Conservation (phyloP, 768 basidiomycete species). For the Polyporus arcularius region DNA sequence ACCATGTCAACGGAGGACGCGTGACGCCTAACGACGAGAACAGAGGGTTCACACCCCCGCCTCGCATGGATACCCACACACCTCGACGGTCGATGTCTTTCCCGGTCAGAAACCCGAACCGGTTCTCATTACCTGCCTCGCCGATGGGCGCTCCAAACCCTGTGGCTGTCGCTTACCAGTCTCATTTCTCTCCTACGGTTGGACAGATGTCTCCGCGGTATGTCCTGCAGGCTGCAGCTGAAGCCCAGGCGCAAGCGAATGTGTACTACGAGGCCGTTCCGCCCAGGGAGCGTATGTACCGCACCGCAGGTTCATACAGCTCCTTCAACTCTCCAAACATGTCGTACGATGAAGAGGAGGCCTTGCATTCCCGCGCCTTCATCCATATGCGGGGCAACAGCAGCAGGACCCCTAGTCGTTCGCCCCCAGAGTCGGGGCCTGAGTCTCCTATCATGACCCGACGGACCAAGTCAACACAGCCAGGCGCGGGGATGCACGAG, state of each 20-base stretch:
- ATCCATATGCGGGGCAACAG: neutral
- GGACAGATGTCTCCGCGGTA: constrained; percentile 11
- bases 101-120: constrained; percentile 28
- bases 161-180: constrained; percentile 9
- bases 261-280: constrained; percentile 32
- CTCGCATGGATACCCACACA: constrained; percentile 29
- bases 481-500: neutral
- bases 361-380: neutral
- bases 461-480: neutral
- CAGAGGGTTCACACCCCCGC: constrained; percentile 24
- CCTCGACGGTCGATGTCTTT: constrained; percentile 37
- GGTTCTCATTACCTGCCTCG: constrained; percentile 15
- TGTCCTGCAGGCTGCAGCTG: constrained; percentile 10
- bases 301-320: constrained; percentile 6
- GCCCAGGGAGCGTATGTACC: constrained; percentile 17
- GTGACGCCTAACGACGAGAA: constrained; percentile 6
- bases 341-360: constrained; percentile 3
- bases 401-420: constrained; percentile 1
- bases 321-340: constrained; percentile 13
- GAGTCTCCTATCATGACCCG: constrained; percentile 16
- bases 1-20: constrained; percentile 1
- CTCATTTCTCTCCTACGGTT: constrained; percentile 16
- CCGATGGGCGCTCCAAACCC: constrained; percentile 14
- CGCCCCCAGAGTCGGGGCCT: neutral
- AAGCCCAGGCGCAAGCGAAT: constrained; percentile 15